A percentile compares a stretch with the other conserved stretches of the same genome.
These are phyloP conservation scores for Theileria equi DNA, from an alignment of 169 alveolate species.

Conservation along the genomic window DNA sequence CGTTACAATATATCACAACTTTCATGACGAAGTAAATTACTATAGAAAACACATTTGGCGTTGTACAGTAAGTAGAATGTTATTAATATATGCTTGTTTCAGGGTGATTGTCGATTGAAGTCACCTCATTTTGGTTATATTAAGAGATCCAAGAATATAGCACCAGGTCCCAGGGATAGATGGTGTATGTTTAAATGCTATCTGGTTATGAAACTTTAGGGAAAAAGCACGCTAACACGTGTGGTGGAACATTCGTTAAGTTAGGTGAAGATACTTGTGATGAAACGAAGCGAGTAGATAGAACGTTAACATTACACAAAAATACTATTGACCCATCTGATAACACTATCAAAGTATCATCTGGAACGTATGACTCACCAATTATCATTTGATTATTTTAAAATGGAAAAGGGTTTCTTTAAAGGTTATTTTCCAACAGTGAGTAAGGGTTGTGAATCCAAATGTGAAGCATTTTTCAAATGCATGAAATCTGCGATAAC, in stretches of 20 bases:
- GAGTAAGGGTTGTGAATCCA: no score
- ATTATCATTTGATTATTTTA: no score
- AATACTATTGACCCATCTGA: no score
- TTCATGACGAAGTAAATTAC: slow-evolving; percentile 88
- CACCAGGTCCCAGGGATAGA: slow-evolving; percentile 87
- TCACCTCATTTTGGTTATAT: slow-evolving; percentile 92
- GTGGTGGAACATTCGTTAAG: slow-evolving; percentile 52
- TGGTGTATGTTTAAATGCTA: slow-evolving; percentile 80
- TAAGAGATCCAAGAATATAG: slow-evolving; percentile 84
- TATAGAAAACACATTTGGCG: slow-evolving; percentile 90
- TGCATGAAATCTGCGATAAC: no score
- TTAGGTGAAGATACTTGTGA: not conserved
- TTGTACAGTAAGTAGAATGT: slow-evolving; percentile 76
- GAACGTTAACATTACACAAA: no score
- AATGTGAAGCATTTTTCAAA: no score
- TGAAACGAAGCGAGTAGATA: slow-evolving; percentile 4
- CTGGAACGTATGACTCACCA: no score
- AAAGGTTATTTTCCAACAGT: no score
- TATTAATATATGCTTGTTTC: not conserved
- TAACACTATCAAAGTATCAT: no score
- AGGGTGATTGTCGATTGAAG: slow-evolving; percentile 86
- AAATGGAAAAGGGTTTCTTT: no score
- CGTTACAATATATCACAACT: slow-evolving; percentile 87
- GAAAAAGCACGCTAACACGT: slow-evolving; percentile 7
- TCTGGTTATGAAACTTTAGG: slow-evolving; percentile 1